Evolutionary conservation across 345 rosid genomes (phyloP).

Genomic region (Gossypium australe): DNA sequence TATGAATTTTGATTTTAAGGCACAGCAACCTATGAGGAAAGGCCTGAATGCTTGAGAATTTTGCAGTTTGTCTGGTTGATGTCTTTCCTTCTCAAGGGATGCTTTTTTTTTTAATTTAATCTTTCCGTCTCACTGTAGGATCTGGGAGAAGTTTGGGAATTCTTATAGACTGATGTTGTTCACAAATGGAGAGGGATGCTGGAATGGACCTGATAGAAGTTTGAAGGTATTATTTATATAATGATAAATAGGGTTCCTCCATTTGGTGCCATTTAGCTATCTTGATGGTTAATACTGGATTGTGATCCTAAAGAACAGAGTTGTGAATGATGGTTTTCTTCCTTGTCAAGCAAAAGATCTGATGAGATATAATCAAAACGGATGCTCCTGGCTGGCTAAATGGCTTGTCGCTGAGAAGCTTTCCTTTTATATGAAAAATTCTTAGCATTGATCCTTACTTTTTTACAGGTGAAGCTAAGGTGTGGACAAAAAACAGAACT

Average conservation of each 20-base stretch:
- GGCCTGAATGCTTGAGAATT: neutral
- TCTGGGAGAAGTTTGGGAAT: slow-evolving; percentile 34
- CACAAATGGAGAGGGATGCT: slow-evolving; percentile 34
- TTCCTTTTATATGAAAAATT: neutral
- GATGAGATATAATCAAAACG: neutral
- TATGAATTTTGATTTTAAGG: neutral
- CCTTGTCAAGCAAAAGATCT: neutral
- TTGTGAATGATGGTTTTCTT: neutral
- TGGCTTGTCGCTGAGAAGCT: neutral
- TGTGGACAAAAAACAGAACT: slow-evolving; percentile 37
- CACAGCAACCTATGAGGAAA: neutral
- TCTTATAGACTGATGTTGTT: slow-evolving; percentile 28
- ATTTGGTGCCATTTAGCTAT: neutral
- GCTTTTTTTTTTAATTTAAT: neutral
- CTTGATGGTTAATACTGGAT: neutral
- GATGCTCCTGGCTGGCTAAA: neutral
- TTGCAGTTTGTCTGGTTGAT: neutral
- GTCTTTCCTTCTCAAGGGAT: neutral
- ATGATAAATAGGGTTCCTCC: neutral
- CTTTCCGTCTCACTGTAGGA: slow-evolving; percentile 15
- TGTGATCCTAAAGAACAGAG: neutral
- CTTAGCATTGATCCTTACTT: neutral
- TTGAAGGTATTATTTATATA: slow-evolving; percentile 23
- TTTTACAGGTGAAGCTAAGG: slow-evolving; percentile 31
- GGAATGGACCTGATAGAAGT: slow-evolving; percentile 45